Conservation (phyloP, 129 eudicot genomes). For the Calendula officinalis region DNA sequence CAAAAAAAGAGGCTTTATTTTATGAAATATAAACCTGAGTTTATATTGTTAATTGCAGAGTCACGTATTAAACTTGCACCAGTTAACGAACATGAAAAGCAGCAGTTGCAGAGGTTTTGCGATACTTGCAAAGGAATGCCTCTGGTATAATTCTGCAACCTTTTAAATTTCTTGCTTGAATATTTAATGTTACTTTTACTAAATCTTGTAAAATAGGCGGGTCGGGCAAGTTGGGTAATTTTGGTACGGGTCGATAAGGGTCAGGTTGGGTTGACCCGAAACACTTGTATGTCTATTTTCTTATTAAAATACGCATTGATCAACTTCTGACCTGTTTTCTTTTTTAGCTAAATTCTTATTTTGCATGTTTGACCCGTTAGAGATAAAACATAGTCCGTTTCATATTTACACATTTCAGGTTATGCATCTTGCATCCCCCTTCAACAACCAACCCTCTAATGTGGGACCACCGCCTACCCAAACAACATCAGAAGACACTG, state of each 20-base stretch:
- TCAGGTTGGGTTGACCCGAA: too few relatives aligned
- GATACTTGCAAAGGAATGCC: conserved; percentile 98
- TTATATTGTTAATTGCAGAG: conserved; percentile 45
- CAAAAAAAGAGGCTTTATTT: too few relatives aligned
- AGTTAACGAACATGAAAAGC: conserved; percentile 54
- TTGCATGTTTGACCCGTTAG: too few relatives aligned
- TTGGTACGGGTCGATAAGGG: too few relatives aligned
- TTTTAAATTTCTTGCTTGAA: neutral
- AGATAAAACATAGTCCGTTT: too few relatives aligned
- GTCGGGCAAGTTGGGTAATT: too few relatives aligned
- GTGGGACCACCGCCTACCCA: conserved; percentile 26
- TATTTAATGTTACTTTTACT: neutral
- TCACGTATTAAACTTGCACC: conserved; percentile 78
- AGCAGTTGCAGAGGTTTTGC: conserved; percentile 65
- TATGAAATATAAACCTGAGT: too few relatives aligned
- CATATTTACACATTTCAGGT: conserved; percentile 46
- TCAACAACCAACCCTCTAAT: conserved; percentile 22
- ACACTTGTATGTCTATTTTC: too few relatives aligned
- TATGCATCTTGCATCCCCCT: conserved; percentile 46
- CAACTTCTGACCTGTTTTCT: too few relatives aligned
- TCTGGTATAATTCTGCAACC: conserved; percentile 48
- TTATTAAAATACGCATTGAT: too few relatives aligned
- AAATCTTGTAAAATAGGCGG: too few relatives aligned
- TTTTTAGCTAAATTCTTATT: too few relatives aligned
- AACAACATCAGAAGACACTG: conserved; percentile 33